Percentiles rank a stretch among this genome's conserved stretches.
phyloP scores from a whole-genome alignment of 2,329 filamentous ascomycete genomes.

The Cytospora leucostoma region DNA sequence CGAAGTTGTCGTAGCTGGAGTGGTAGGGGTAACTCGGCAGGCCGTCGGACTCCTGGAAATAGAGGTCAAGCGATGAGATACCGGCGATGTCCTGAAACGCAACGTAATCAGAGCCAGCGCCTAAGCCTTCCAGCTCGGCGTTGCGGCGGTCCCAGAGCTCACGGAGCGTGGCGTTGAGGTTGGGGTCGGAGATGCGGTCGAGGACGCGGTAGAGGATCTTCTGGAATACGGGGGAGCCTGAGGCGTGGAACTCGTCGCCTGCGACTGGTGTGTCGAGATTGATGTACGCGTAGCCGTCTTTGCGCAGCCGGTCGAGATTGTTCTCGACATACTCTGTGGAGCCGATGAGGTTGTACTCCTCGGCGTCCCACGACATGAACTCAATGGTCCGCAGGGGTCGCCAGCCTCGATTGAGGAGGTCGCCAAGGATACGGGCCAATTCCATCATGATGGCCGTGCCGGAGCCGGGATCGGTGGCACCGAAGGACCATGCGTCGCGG shows the following conservation, averaged over 20 bases:
- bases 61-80: constrained; percentile 82
- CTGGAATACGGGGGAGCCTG: constrained; percentile 79
- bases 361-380: constrained; percentile 95
- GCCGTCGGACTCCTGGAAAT: constrained; percentile 53
- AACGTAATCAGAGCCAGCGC: constrained; percentile 78
- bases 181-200: constrained; percentile 72
- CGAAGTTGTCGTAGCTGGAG: constrained; percentile 87
- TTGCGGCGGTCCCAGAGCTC: constrained; percentile 72
- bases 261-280: constrained; percentile 85
- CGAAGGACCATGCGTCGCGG: constrained; percentile 89
- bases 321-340: constrained; percentile 95
- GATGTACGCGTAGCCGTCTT: constrained; percentile 80
- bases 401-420: constrained; percentile 78
- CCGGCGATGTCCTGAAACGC: constrained; percentile 92
- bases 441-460: constrained; percentile 92
- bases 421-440: constrained; percentile 80
- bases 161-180: constrained; percentile 69
- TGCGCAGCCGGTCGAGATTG: constrained; percentile 70
- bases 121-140: constrained; percentile 66
- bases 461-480: constrained; percentile 80
- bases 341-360: constrained; percentile 90
- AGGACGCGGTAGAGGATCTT: constrained; percentile 72
- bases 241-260: constrained; percentile 73
- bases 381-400: constrained; percentile 90
- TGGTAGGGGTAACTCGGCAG: constrained; percentile 65